Percentiles rank a stretch among this genome's conserved stretches.
Evolutionary conservation across 768 basidiomycete genomes (phyloP).

Genomic region (Botryobasidium botryosum): DNA sequence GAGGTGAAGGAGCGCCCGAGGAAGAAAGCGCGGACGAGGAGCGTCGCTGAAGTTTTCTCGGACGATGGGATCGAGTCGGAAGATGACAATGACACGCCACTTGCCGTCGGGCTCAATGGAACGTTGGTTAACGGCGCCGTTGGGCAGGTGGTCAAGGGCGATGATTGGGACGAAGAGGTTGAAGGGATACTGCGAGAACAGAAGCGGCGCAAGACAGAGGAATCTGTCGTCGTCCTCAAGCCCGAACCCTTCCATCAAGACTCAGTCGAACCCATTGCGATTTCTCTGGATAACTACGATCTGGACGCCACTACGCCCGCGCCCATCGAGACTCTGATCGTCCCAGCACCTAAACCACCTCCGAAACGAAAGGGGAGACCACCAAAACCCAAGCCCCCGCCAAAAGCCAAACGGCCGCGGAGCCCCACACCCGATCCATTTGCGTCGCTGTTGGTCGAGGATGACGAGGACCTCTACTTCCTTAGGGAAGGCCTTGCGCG

Average conservation of each 20-base stretch:
- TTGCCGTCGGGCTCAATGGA: neutral
- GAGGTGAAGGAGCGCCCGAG: neutral
- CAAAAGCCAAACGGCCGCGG: slow-evolving; percentile 18
- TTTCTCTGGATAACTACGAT: neutral
- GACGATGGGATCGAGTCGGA: slow-evolving; percentile 7
- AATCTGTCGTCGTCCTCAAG: slow-evolving; percentile 7
- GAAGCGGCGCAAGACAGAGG: slow-evolving; percentile 21
- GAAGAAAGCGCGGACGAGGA: neutral
- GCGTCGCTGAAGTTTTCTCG: slow-evolving; percentile 4
- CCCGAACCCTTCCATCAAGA: too few relatives aligned
- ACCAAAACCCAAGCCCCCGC: slow-evolving; percentile 20
- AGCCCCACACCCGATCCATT: slow-evolving; percentile 1
- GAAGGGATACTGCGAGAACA: slow-evolving; percentile 14
- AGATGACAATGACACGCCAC: neutral
- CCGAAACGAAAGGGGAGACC: neutral
- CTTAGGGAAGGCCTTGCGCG: slow-evolving; percentile 36
- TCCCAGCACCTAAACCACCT: neutral
- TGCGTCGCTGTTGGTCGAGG: slow-evolving; percentile 27
- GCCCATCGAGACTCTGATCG: neutral
- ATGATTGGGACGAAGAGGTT: too few relatives aligned
- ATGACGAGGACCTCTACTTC: slow-evolving; percentile 84
- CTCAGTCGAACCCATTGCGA: neutral
- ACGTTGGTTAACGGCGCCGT: neutral
- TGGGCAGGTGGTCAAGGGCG: neutral
- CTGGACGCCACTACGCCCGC: neutral